Evolutionary conservation across 192 early-diverging fungal species (phyloP).

Genomic region (Rhizophagus clarus): DNA sequence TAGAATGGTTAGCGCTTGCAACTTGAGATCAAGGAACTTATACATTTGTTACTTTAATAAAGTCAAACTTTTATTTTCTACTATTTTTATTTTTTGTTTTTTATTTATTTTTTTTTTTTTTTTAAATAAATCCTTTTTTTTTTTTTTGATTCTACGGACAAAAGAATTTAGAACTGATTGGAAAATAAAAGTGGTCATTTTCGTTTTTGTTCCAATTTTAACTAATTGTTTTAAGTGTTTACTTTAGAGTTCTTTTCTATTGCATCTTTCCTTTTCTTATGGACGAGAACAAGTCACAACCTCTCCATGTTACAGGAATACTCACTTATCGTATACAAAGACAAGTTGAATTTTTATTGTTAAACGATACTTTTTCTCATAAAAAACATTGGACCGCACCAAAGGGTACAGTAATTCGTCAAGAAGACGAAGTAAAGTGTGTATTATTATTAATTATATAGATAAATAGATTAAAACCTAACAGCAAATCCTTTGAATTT

Average conservation of each 20-base stretch:
- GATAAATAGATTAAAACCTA: background rate
- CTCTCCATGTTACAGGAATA: conserved; percentile 61
- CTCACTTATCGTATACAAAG: conserved; percentile 72
- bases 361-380: conserved; percentile 80
- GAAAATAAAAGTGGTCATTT: background rate
- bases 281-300: conserved; percentile 34
- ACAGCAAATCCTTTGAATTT: background rate
- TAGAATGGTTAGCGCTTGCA: background rate
- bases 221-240: background rate
- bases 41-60: background rate
- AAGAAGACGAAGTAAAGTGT: conserved; percentile 85
- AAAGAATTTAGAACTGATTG: background rate
- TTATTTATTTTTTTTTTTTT: too few species aligned
- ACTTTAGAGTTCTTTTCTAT: background rate
- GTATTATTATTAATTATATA: conserved; percentile 18
- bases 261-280: conserved; percentile 28
- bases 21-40: too few species aligned
- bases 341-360: conserved; percentile 78
- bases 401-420: conserved; percentile 75
- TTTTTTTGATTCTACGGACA: background rate
- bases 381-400: conserved; percentile 84
- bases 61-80: background rate
- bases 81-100: too few species aligned
- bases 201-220: background rate
- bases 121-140: background rate